Conservation (phyloP, 768 basidiomycete species). For the Suillus spraguei region DNA sequence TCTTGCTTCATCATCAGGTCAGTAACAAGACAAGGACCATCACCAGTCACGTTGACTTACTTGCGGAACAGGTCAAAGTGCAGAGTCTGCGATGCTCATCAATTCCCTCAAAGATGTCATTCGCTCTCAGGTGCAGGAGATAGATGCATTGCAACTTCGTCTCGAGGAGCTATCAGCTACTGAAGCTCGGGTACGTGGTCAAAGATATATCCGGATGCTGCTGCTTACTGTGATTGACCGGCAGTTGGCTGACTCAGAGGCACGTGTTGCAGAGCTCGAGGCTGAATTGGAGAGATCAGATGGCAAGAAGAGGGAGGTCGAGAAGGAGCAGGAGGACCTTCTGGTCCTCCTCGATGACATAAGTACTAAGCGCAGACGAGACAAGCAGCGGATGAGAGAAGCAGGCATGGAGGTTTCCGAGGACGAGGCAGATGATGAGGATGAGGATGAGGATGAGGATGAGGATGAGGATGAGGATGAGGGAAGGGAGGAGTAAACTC, state of each 20-base stretch:
- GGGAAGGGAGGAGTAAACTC: slow-evolving; percentile 22
- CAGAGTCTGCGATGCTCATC: slow-evolving; percentile 81
- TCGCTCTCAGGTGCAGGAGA: slow-evolving; percentile 77
- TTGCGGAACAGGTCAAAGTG: slow-evolving; percentile 54
- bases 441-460: too few relatives aligned
- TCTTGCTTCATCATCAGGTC: slow-evolving; percentile 60
- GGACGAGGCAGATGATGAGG: slow-evolving; percentile 82
- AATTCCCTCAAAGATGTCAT: slow-evolving; percentile 84
- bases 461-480: slow-evolving; percentile 49
- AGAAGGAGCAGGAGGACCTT: slow-evolving; percentile 97
- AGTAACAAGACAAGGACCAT: slow-evolving; percentile 19
- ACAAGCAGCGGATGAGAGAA: slow-evolving; percentile 77
- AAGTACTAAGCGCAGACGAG: slow-evolving; percentile 78
- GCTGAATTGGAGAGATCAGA: slow-evolving; percentile 53
- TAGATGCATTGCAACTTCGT: slow-evolving; percentile 65
- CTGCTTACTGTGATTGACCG: slow-evolving; percentile 7
- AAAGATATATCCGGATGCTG: neutral
- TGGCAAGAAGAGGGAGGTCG: slow-evolving; percentile 74
- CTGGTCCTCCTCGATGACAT: slow-evolving; percentile 93
- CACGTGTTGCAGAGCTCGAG: slow-evolving; percentile 49
- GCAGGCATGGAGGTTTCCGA: slow-evolving; percentile 89
- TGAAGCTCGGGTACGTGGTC: slow-evolving; percentile 39
- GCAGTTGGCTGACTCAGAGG: slow-evolving; percentile 49
- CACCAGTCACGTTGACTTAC: neutral
- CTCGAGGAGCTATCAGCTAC: slow-evolving; percentile 45